Base-by-base conservation (phyloP, 352 stramenopile genomes). In the Phytophthora colocasiae region DNA sequence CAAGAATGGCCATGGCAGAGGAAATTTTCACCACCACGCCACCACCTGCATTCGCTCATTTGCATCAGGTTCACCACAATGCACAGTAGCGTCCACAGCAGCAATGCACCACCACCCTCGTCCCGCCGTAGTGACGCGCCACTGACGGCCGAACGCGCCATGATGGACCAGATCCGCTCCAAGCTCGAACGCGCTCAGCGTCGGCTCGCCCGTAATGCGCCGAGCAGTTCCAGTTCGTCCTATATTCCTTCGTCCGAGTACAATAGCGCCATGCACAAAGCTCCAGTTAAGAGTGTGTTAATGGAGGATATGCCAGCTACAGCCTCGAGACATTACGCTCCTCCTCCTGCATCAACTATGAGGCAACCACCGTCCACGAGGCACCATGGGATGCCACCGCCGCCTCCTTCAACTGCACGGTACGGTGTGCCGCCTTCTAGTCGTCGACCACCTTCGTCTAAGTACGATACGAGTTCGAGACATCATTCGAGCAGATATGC, bases 81-180 rank as follows among this genome's bases (percentile, higher is more conserved):
- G 31, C 31, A 36, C 38, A 43, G n/a, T 22, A 43, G 38, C 15
- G 22, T 36, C 4, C 27, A 17, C 55, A 64, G 31, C 31, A 58
- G 47, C 31, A 69, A 26, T 39, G 24, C 43, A 32, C 29, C 60
- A 17, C 17, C 66, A 17, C 17, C 66, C 0, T 43, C 69, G 14
- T 63, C 58, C 14, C 68, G 52, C 7, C 43, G 38, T 12, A 56
- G 47, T 9, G 49, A 77, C 24, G 36, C 27, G 36, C 73, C 73
- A n/a, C 57, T 81, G 6, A 81, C 81, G n/a, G 76, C 66, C 14
- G 83, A 92, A 67, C 83, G 83, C 53, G 73, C 64, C 31, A 88
- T 88, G 81, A 89, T 92, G 78, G 78, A 89, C 34, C 68, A 86
- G 61, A 92, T 92, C 65, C 83, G 81, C 43, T 75, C 66, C 34